Conservation (phyloP, 805 yeast genomes). For the Lipomyces mesembrius region DNA sequence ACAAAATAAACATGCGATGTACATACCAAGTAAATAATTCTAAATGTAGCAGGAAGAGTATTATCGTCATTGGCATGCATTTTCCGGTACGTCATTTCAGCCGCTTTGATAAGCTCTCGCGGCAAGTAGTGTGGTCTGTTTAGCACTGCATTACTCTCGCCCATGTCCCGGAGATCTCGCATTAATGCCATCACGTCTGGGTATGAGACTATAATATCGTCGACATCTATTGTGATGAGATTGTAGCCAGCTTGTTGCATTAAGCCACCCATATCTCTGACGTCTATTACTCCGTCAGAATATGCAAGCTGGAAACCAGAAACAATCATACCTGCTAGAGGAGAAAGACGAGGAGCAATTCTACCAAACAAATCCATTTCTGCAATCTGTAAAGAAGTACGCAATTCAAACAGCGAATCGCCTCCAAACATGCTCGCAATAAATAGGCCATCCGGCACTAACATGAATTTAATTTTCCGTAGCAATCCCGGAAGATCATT, state of each 20-base stretch:
- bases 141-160: constrained; percentile 73
- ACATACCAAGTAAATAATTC: constrained; percentile 67
- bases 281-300: constrained; percentile 47
- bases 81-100: constrained; percentile 71
- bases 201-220: constrained; percentile 77
- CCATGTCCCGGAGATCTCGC: constrained; percentile 78
- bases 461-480: constrained; percentile 57
- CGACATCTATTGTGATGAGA: constrained; percentile 81
- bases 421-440: constrained; percentile 83
- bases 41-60: constrained; percentile 76
- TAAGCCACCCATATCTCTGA: constrained; percentile 74
- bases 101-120: constrained; percentile 71
- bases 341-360: constrained; percentile 78
- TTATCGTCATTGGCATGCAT: constrained; percentile 63
- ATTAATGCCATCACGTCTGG: constrained; percentile 72
- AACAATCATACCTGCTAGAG: constrained; percentile 55
- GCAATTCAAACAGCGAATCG: constrained; percentile 79
- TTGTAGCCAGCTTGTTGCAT: constrained; percentile 77
- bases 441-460: constrained; percentile 81
- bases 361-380: constrained; percentile 82
- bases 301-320: background rate
- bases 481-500: constrained; percentile 77
- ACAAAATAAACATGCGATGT: background rate
- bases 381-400: constrained; percentile 80
- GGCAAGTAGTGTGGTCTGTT: constrained; percentile 51